A percentile compares a stretch with the other conserved stretches of the same genome.
Evolutionary conservation across 169 alveolate species (phyloP).

Genomic region (Theileria equi): DNA sequence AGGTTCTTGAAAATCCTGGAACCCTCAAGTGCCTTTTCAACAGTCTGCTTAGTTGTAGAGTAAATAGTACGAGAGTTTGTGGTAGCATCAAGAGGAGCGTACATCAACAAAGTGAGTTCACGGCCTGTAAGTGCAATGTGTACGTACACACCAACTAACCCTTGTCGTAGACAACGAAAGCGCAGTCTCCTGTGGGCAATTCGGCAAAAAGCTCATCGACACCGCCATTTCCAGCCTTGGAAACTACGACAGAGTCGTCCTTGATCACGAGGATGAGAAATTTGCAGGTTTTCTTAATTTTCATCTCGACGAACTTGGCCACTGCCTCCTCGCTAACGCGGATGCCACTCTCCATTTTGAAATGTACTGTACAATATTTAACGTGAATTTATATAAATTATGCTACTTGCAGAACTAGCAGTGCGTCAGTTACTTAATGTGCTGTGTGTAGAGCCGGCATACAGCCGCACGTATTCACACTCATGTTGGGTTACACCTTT

Average conservation of each 20-base stretch:
- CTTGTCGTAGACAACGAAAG: slow-evolving; percentile 75
- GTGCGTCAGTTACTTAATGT: no score
- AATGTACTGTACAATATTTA: neutral
- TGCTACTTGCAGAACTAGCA: no score
- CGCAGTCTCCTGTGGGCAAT: slow-evolving; percentile 65
- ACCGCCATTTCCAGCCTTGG: slow-evolving; percentile 48
- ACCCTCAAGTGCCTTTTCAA: slow-evolving; percentile 71
- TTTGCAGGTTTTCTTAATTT: slow-evolving; percentile 64
- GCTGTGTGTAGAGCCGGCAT: no score
- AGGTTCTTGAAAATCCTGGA: slow-evolving; percentile 68
- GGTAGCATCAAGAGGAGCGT: slow-evolving; percentile 69
- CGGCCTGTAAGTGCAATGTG: slow-evolving; percentile 45
- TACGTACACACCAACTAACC: slow-evolving; percentile 29
- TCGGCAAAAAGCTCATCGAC: slow-evolving; percentile 59
- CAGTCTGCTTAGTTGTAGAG: slow-evolving; percentile 75
- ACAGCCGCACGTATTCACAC: no score
- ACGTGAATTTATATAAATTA: no score
- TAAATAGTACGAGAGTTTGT: slow-evolving; percentile 75
- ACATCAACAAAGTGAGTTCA: slow-evolving; percentile 73
- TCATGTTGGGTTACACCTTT: no score
- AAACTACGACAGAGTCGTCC: slow-evolving; percentile 38
- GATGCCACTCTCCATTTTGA: slow-evolving; percentile 76
- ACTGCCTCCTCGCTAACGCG: slow-evolving; percentile 71
- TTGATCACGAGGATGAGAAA: slow-evolving; percentile 68
- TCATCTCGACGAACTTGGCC: slow-evolving; percentile 68